phyloP scores from a whole-genome alignment of 73 alveolate genomes.

The Symbiodinium pilosum region DNA sequence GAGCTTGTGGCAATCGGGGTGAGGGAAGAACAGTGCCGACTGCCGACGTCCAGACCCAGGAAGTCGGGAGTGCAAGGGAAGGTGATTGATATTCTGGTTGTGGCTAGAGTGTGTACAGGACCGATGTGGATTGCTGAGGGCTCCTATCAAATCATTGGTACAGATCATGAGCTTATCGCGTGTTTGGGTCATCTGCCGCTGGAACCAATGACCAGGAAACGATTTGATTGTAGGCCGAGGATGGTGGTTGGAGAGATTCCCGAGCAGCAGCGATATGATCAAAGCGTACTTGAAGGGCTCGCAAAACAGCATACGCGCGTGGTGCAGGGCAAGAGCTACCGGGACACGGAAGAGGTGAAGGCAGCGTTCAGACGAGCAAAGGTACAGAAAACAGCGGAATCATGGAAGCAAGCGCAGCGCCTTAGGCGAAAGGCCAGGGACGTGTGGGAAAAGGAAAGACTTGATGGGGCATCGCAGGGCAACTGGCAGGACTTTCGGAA shows the following conservation, averaged over 20 bases:
- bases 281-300: not conserved
- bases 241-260: not conserved
- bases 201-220: no score
- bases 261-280: not conserved
- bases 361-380: not conserved
- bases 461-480: not conserved
- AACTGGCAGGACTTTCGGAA: not conserved
- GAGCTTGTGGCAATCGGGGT: not conserved
- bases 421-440: not conserved
- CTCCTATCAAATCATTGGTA: not conserved
- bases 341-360: not conserved
- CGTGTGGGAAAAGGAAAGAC: not conserved
- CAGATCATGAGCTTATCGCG: not conserved
- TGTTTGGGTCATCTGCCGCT: no score
- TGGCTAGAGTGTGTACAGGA: not conserved
- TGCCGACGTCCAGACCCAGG: not conserved
- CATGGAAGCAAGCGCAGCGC: not conserved
- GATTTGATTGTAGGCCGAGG: not conserved
- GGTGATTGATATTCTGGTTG: not conserved
- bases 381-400: not conserved
- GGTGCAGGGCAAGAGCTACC: not conserved
- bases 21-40: not conserved
- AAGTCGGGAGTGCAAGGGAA: not conserved
- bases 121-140: not conserved
- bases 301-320: not conserved